Conservation (phyloP, 208 protist genomes). For the Porcisia deanei region DNA sequence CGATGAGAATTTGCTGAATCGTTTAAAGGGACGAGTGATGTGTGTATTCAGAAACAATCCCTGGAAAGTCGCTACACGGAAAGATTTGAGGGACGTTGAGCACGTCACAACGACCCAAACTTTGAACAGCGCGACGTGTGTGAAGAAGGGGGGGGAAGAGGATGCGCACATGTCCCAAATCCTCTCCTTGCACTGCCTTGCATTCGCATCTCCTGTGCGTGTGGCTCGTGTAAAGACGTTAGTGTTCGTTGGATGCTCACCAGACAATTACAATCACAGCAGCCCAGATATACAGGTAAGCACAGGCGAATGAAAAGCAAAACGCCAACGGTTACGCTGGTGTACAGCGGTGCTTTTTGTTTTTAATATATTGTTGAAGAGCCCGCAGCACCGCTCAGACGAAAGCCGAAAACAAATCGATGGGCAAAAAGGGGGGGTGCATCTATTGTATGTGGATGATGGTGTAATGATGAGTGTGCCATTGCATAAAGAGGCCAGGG, state of each 20-base stretch:
- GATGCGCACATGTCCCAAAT: too few species aligned
- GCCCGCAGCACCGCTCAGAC: neutral
- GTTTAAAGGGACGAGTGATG: neutral
- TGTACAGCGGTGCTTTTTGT: neutral
- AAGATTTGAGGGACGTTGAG: neutral
- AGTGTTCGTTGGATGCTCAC: neutral
- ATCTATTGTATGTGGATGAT: neutral
- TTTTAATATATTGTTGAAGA: too few species aligned
- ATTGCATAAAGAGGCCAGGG: neutral
- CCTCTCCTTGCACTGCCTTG: neutral
- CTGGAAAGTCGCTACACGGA: neutral
- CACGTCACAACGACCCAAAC: neutral
- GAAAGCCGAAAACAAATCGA: neutral
- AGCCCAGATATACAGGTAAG: neutral
- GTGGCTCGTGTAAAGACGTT: neutral
- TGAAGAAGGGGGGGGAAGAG: neutral
- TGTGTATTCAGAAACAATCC: neutral
- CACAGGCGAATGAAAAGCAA: neutral
- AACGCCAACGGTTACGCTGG: neutral
- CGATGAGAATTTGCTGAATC: neutral
- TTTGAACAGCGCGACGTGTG: neutral
- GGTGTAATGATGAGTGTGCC: neutral
- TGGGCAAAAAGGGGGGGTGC: neutral
- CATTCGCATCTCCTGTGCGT: neutral
- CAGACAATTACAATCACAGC: neutral